Conservation (phyloP, 2,329 filamentous ascomycete species). For the Ploettnerulaceae sp. region DNA sequence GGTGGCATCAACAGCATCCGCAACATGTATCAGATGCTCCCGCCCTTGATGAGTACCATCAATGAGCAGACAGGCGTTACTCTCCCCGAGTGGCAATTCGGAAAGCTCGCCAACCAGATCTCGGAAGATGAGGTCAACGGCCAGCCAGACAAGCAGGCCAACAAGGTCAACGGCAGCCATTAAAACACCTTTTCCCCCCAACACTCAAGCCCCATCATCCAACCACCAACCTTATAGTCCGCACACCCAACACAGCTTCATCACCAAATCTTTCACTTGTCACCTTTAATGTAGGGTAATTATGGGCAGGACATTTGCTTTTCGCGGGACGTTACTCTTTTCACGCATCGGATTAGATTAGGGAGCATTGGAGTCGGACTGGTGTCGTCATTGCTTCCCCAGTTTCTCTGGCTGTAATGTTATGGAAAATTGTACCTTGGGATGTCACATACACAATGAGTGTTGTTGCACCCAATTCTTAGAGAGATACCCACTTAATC, state of each 20-base stretch:
- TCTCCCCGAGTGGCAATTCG: slow-evolving; percentile 72
- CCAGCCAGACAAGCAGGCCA: slow-evolving; percentile 11
- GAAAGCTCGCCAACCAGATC: slow-evolving; percentile 39
- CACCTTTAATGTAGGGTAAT: too few relatives aligned
- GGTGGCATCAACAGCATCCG: slow-evolving; percentile 62
- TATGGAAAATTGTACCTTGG: too few relatives aligned
- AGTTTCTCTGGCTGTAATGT: too few relatives aligned
- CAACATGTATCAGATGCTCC: slow-evolving; percentile 80
- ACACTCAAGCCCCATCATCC: not conserved
- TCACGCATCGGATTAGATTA: not conserved
- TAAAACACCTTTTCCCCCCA: not conserved
- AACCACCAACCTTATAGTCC: not conserved
- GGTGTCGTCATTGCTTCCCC: not conserved
- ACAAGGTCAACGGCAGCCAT: slow-evolving; percentile 1
- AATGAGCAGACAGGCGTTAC: slow-evolving; percentile 84
- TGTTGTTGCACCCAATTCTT: too few relatives aligned
- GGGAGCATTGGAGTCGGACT: not conserved
- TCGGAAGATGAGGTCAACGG: slow-evolving; percentile 23
- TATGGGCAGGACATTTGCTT: too few relatives aligned
- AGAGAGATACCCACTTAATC: too few relatives aligned
- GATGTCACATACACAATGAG: too few relatives aligned
- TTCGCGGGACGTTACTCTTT: too few relatives aligned
- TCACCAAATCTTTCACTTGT: too few relatives aligned
- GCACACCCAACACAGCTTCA: too few relatives aligned
- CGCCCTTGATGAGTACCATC: slow-evolving; percentile 78